Percentiles rank a stretch among this genome's conserved stretches.
Conservation (phyloP, 164 flowering plant genomes). For the Macadamia tetraphylla region DNA sequence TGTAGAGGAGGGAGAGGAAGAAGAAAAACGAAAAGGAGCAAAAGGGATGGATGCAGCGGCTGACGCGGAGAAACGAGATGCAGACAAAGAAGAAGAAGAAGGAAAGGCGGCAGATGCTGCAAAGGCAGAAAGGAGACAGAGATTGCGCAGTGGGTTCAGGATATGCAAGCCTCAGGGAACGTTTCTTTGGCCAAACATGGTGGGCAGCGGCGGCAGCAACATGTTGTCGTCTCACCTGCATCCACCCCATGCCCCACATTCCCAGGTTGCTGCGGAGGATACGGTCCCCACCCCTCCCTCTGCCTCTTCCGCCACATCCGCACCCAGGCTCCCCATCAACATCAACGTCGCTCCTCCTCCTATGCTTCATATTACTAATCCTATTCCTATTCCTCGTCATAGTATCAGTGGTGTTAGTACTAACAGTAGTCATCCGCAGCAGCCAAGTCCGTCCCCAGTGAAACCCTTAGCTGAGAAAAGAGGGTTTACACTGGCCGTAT, state of each 20-base stretch:
- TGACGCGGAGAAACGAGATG: conserved; percentile 18
- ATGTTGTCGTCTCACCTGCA: background rate
- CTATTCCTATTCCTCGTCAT: background rate
- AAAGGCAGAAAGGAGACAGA: conserved; percentile 47
- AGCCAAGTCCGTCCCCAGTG: conserved; percentile 18
- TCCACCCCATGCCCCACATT: conserved; percentile 4
- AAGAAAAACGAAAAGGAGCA: background rate
- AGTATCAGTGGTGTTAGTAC: no score
- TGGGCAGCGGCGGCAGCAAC: background rate
- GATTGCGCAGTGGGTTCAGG: conserved; percentile 72
- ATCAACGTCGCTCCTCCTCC: background rate
- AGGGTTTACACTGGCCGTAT: no score
- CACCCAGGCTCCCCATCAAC: conserved; percentile 12
- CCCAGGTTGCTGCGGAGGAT: conserved; percentile 18
- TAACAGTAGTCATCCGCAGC: no score
- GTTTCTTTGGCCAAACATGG: conserved; percentile 56
- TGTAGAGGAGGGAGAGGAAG: background rate
- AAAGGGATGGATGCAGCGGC: no score
- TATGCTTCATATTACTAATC: background rate
- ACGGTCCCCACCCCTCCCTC: conserved; percentile 50
- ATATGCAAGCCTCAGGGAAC: conserved; percentile 71
- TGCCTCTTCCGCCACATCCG: conserved; percentile 35
- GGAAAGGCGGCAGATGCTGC: conserved; percentile 21
- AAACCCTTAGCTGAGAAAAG: conserved; percentile 20
- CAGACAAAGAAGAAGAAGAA: background rate